Evolutionary conservation across 2,329 filamentous ascomycete genomes (phyloP).

Genomic region (Hirsutella thompsonii): DNA sequence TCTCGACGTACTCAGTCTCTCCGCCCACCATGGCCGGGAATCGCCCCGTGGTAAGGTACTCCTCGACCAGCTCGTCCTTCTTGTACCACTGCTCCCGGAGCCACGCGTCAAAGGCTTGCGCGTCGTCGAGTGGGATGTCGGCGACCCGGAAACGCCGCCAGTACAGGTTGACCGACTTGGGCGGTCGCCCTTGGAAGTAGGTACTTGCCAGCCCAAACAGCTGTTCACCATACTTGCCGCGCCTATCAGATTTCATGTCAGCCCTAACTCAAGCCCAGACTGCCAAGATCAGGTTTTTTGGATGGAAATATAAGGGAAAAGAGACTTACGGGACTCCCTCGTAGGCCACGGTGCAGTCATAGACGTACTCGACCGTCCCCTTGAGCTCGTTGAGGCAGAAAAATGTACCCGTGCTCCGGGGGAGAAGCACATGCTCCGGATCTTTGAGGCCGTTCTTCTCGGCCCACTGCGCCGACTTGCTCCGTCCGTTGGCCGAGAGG

Average conservation of each 20-base stretch:
- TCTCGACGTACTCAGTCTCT: constrained; percentile 39
- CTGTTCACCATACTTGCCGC: constrained; percentile 76
- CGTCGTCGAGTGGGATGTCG: constrained; percentile 68
- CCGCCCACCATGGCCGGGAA: constrained; percentile 58
- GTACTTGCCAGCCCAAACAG: constrained; percentile 79
- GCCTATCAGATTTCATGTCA: too few relatives aligned
- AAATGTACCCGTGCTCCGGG: constrained; percentile 66
- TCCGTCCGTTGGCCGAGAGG: constrained; percentile 54
- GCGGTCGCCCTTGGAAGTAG: constrained; percentile 77
- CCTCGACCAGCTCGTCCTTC: constrained; percentile 80
- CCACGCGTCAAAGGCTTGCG: constrained; percentile 71
- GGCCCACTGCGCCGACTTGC: constrained; percentile 63
- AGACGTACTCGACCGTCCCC: constrained; percentile 66
- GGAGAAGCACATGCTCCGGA: constrained; percentile 61
- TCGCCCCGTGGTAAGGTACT: constrained; percentile 62
- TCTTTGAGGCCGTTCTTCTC: constrained; percentile 63
- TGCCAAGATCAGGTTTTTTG: too few relatives aligned
- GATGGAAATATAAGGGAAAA: too few relatives aligned
- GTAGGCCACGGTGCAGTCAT: constrained; percentile 91
- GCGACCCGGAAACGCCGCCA: constrained; percentile 77
- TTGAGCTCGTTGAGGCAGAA: constrained; percentile 69
- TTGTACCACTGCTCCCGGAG: constrained; percentile 77
- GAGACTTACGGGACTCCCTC: constrained; percentile 82
- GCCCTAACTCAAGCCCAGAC: too few relatives aligned
- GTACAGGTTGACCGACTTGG: constrained; percentile 92